Conservation (phyloP, 345 rosid species). For the Geranium rotundifolium region DNA sequence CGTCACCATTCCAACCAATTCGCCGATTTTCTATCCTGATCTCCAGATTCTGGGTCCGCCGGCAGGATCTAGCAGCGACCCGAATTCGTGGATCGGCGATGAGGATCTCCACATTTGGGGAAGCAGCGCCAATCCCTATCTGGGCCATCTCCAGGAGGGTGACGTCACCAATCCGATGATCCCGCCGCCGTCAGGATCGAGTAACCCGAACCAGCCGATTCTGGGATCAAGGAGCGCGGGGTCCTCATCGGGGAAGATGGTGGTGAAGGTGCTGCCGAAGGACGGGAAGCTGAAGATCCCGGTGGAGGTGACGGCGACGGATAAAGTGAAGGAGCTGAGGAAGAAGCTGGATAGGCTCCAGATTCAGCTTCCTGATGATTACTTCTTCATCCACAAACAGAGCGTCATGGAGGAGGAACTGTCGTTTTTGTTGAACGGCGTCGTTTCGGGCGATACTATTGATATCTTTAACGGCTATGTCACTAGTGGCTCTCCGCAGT, state of each 20-base stretch:
- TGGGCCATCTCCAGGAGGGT: too few relatives aligned
- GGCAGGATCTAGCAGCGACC: too few relatives aligned
- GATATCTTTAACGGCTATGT: constrained; percentile 16
- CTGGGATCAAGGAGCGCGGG: neutral
- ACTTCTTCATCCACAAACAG: constrained; percentile 30
- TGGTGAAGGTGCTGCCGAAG: constrained; percentile 22
- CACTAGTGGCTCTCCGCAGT: too few relatives aligned
- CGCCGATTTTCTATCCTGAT: too few relatives aligned
- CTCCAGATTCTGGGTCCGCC: too few relatives aligned
- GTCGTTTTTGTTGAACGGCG: constrained; percentile 26
- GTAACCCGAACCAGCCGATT: too few relatives aligned
- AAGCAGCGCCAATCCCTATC: too few relatives aligned
- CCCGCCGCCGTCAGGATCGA: too few relatives aligned
- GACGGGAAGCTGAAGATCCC: constrained; percentile 15
- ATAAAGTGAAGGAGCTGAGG: constrained; percentile 21
- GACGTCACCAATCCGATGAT: too few relatives aligned
- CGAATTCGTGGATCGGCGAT: too few relatives aligned
- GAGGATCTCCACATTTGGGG: too few relatives aligned
- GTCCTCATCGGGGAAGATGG: constrained; percentile 12
- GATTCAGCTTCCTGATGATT: constrained; percentile 10
- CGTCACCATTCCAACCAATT: too few relatives aligned
- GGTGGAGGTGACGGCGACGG: constrained; percentile 22
- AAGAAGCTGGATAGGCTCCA: constrained; percentile 25
- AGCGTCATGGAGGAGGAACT: constrained; percentile 28
- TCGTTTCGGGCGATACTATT: constrained; percentile 20